Conservation (phyloP, 768 basidiomycete genomes). For the Gyrodon lividus region DNA sequence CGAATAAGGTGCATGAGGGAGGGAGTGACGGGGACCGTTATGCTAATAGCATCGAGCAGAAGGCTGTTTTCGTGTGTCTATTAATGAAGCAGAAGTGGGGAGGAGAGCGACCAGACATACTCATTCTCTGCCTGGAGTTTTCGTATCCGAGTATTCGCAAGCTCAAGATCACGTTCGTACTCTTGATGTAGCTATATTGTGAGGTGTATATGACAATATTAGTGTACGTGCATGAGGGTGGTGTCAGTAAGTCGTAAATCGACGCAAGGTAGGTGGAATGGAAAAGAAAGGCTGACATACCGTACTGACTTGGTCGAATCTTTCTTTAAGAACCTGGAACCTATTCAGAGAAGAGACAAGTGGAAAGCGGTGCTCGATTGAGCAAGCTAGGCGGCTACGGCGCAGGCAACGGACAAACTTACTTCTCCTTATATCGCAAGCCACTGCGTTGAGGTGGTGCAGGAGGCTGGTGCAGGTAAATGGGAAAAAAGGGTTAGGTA, state of each 20-base stretch:
- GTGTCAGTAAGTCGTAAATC: neutral
- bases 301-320: constrained; percentile 31
- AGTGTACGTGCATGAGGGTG: neutral
- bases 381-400: neutral
- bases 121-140: constrained; percentile 34
- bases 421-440: constrained; percentile 35
- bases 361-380: neutral
- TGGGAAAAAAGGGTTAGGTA: neutral
- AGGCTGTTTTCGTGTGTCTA: constrained; percentile 16
- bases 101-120: constrained; percentile 13
- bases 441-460: constrained; percentile 17
- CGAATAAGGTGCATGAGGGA: constrained; percentile 31
- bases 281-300: constrained; percentile 17
- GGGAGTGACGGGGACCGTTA: constrained; percentile 31
- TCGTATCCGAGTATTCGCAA: constrained; percentile 27
- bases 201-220: neutral
- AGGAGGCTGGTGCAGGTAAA: constrained; percentile 9
- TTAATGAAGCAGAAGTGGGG: neutral
- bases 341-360: constrained; percentile 8
- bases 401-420: neutral
- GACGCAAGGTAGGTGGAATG: no score
- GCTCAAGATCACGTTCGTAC: constrained; percentile 26
- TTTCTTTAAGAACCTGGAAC: constrained; percentile 32
- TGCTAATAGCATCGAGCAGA: constrained; percentile 34
- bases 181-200: constrained; percentile 21